These are phyloP conservation scores for Omphalotus guepiniiformis DNA, from an alignment of 768 basidiomycete genomes.

Conservation along the genomic window DNA sequence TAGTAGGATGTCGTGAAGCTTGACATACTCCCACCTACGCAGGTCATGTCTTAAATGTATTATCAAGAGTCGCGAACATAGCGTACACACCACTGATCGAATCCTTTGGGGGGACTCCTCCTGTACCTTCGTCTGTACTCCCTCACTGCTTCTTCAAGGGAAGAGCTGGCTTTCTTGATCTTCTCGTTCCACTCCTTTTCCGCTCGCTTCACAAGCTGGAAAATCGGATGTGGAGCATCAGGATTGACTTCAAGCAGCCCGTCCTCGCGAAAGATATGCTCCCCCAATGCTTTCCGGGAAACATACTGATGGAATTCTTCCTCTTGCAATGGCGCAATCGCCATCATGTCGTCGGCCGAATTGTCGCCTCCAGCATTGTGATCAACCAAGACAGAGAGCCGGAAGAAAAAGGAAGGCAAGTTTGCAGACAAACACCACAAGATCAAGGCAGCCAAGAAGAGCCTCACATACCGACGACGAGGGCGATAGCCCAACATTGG, in stretches of 20 bases:
- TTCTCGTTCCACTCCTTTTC: slow-evolving; percentile 36
- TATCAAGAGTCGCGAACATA: background rate
- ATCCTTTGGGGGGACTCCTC: slow-evolving; percentile 37
- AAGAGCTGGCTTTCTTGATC: slow-evolving; percentile 30
- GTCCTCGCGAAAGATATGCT: slow-evolving; percentile 10
- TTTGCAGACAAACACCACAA: slow-evolving; percentile 1
- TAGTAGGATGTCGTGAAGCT: slow-evolving; percentile 40
- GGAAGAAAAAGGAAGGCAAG: background rate
- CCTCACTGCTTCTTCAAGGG: slow-evolving; percentile 32
- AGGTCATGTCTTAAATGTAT: background rate
- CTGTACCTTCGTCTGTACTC: slow-evolving; percentile 36
- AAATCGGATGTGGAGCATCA: slow-evolving; percentile 39
- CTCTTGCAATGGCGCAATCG: background rate
- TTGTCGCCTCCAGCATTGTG: background rate
- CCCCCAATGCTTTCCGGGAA: background rate
- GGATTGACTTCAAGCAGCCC: slow-evolving; percentile 35
- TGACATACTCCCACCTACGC: slow-evolving; percentile 42
- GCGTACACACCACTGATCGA: slow-evolving; percentile 39
- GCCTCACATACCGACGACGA: background rate
- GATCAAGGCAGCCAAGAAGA: background rate
- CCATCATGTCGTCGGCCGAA: background rate
- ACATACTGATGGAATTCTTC: background rate
- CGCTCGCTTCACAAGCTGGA: slow-evolving; percentile 34
- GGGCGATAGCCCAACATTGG: no score
- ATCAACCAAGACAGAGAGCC: background rate